These are phyloP conservation scores for Hyaloscypha bicolor DNA, from an alignment of 495 filamentous ascomycete genomes.

Conservation along the genomic window DNA sequence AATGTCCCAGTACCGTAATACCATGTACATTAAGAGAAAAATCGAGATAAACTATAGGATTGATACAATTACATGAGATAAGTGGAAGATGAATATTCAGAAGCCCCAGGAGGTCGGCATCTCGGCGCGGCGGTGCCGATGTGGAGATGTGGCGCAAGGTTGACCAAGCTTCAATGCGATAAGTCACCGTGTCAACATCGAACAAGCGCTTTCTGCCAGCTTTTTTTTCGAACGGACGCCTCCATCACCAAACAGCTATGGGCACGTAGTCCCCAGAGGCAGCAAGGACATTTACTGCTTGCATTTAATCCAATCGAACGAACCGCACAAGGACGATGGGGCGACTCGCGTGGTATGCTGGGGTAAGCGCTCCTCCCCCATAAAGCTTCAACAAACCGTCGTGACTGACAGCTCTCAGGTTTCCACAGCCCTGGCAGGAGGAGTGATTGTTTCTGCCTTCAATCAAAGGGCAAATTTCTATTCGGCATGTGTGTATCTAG, in stretches of 20 bases:
- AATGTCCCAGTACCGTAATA: too few species aligned
- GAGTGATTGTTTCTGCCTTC: slow-evolving; percentile 85
- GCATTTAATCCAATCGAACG: slow-evolving; percentile 10
- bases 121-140: slow-evolving; percentile 6
- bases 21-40: too few species aligned
- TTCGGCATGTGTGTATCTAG: slow-evolving; percentile 91
- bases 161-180: slow-evolving; percentile 1
- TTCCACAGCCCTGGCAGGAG: slow-evolving; percentile 76
- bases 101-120: neutral
- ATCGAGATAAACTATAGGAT: too few species aligned
- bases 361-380: slow-evolving; percentile 45
- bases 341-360: slow-evolving; percentile 47
- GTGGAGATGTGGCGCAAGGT: neutral
- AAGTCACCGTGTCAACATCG: slow-evolving; percentile 8
- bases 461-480: slow-evolving; percentile 97
- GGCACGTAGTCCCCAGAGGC: slow-evolving; percentile 9
- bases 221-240: neutral
- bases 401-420: slow-evolving; percentile 24
- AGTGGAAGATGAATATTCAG: neutral
- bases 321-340: slow-evolving; percentile 24
- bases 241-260: slow-evolving; percentile 11
- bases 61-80: neutral
- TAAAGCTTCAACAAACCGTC: neutral
- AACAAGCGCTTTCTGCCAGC: neutral
- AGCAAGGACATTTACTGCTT: slow-evolving; percentile 12